A percentile compares a stretch with the other conserved stretches of the same genome.
phyloP scores from a whole-genome alignment of 805 yeast species.

The Pichia ethanolica region DNA sequence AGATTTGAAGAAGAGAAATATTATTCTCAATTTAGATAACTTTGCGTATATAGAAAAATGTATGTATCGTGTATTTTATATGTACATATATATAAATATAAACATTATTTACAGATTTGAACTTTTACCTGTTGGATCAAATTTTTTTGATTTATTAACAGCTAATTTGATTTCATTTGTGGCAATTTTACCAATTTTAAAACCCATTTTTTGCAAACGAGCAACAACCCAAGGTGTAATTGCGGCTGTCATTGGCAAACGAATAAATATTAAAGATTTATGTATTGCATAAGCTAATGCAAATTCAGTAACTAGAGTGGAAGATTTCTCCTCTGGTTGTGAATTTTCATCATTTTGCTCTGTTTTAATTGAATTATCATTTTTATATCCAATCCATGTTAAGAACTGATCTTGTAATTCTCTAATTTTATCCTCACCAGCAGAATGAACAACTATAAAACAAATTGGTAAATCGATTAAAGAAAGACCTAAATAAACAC shows the following conservation, averaged over 20 bases:
- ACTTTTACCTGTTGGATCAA: conserved; percentile 31
- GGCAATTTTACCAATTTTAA: conserved; percentile 54
- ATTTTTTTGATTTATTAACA: conserved; percentile 14
- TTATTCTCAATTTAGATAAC: conserved; percentile 50
- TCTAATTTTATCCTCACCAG: conserved; percentile 77
- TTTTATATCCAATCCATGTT: conserved; percentile 45
- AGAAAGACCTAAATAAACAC: conserved; percentile 70
- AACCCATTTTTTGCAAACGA: conserved; percentile 66
- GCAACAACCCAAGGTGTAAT: conserved; percentile 76
- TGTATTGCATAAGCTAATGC: conserved; percentile 90
- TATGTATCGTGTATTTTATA: background rate
- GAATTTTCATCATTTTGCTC: conserved; percentile 5
- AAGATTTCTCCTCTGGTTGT: conserved; percentile 13
- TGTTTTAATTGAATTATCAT: background rate
- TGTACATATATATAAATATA: conserved; percentile 1
- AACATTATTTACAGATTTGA: background rate
- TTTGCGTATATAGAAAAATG: too few species aligned
- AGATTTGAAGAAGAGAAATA: conserved; percentile 71
- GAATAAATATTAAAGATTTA: conserved; percentile 73
- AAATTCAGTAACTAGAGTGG: conserved; percentile 69
- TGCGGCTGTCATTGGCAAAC: conserved; percentile 89
- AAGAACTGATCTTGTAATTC: conserved; percentile 57
- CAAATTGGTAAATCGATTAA: conserved; percentile 77
- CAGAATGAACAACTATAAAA: conserved; percentile 72
- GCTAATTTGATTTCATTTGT: conserved; percentile 25